Conservation (phyloP, 495 filamentous ascomycete species). For the Terfezia claveryi region DNA sequence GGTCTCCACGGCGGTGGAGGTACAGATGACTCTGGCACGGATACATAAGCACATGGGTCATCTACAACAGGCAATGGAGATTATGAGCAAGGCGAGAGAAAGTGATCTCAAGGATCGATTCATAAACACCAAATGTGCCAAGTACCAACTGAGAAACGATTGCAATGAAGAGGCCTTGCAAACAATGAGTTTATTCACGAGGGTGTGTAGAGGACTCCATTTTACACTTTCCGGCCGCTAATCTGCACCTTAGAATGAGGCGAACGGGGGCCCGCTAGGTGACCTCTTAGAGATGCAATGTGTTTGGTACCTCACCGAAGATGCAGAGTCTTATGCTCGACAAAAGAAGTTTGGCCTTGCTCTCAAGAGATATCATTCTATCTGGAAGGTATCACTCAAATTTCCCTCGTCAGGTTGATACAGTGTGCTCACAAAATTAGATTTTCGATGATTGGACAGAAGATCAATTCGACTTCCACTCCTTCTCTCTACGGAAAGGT, state of each 20-base stretch:
- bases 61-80: conserved; percentile 52
- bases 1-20: conserved; percentile 58
- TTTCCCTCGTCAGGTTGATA: not conserved
- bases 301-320: conserved; percentile 89
- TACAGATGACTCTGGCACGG: conserved; percentile 83
- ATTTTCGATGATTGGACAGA: conserved; percentile 96
- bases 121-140: conserved; percentile 94
- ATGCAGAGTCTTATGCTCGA: conserved; percentile 72
- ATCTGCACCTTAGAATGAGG: conserved; percentile 34
- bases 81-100: conserved; percentile 69
- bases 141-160: conserved; percentile 88
- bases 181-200: conserved; percentile 87
- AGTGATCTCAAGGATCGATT: conserved; percentile 81
- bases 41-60: conserved; percentile 87
- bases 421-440: conserved; percentile 27
- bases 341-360: conserved; percentile 66
- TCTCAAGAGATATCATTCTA: conserved; percentile 65
- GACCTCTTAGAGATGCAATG: conserved; percentile 98
- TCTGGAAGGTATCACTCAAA: conserved; percentile 1
- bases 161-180: conserved; percentile 63
- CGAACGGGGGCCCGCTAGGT: conserved; percentile 62
- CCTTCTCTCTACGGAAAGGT: conserved; percentile 83
- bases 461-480: conserved; percentile 97
- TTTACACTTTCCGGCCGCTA: not conserved
- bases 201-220: conserved; percentile 19